Base-by-base conservation (phyloP, 331 rosid species). In the Rhamnella rubrinervis region DNA sequence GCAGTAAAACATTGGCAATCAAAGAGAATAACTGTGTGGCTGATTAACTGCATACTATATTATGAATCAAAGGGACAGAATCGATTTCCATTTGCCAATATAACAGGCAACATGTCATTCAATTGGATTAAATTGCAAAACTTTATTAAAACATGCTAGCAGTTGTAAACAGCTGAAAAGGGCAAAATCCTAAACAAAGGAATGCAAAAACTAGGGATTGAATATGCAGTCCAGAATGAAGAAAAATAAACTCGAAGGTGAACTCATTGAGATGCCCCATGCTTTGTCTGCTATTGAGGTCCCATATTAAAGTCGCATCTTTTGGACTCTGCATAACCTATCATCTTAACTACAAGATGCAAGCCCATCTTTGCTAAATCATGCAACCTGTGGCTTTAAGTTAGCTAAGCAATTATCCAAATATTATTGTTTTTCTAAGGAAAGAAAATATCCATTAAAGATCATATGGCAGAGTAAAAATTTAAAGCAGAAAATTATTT, bases 1-100 rank as follows among this genome's bases (percentile, higher is more conserved):
- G 65, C 41, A 66, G 63, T 23, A 37, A 60, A 17, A 56, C 62
- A 78, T 44, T 56, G 49, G 63, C 55, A n/a, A 50, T 52, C 14
- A 14, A 38, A 66, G 52, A 70, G 39, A 51, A 65, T 35, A 62
- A 60, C 17, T 8, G 38, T 28, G 16, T 1, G 0, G 35, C 6
- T 62, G 44, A n/a, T 37, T 69, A 26, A 28, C 20, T 55, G 14
- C 60, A 68, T 38, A 16, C 39, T 19, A 55, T 41, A 55, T 18
- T 52, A n/a, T 10, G 41, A 68, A 60, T 18, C 47, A 40, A 9
- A 40, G 6, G 10, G 9, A 19, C 19, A 53, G 26, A 53, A 53
- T 53, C 6, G 25, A 17, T 53, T 8, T n/a, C 25, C 23, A 19
- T 6, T 18, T n/a, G 20, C 25, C 58, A 53, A 53, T 6, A 53